Evolutionary conservation across 345 rosid species (phyloP).

Genomic region (Aquilaria yunnanensis): DNA sequence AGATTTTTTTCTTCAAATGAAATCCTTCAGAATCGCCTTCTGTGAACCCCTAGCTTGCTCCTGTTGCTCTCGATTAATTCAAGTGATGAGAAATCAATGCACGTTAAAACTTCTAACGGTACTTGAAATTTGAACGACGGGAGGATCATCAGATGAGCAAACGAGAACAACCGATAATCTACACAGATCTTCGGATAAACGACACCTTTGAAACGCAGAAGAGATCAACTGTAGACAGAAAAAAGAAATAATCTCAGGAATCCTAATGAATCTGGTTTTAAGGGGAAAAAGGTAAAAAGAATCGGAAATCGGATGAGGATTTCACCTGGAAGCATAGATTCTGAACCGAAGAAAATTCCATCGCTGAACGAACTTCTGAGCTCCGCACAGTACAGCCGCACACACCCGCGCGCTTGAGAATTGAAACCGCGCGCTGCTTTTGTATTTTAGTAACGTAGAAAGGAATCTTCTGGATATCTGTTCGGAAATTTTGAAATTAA

Average conservation of each 20-base stretch:
- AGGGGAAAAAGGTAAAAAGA: no score
- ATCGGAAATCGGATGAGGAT: not conserved
- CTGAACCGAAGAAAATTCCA: conserved; percentile 24
- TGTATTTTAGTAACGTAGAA: not conserved
- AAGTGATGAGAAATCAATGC: not conserved
- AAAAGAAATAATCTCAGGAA: not conserved
- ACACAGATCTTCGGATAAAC: conserved; percentile 56
- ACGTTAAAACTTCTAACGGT: not conserved
- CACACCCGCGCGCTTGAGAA: conserved; percentile 6
- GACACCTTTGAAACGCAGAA: conserved; percentile 69
- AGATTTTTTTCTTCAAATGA: no score
- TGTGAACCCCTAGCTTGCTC: not conserved
- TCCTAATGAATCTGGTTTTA: no score
- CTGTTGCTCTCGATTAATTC: not conserved
- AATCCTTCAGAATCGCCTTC: no score
- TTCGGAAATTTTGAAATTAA: not conserved
- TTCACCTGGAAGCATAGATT: conserved; percentile 21
- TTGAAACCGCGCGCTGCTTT: not conserved
- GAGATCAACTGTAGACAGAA: conserved; percentile 50
- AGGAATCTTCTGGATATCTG: not conserved
- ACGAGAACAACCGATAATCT: conserved; percentile 55
- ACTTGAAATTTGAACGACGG: conserved; percentile 52
- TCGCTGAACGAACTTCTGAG: conserved; percentile 1
- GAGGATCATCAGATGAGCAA: conserved; percentile 23
- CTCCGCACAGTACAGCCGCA: not conserved